A percentile compares a stretch with the other conserved stretches of the same genome.
Evolutionary conservation across 148 eudicot species (phyloP).

Genomic region (Persicaria maculosa): DNA sequence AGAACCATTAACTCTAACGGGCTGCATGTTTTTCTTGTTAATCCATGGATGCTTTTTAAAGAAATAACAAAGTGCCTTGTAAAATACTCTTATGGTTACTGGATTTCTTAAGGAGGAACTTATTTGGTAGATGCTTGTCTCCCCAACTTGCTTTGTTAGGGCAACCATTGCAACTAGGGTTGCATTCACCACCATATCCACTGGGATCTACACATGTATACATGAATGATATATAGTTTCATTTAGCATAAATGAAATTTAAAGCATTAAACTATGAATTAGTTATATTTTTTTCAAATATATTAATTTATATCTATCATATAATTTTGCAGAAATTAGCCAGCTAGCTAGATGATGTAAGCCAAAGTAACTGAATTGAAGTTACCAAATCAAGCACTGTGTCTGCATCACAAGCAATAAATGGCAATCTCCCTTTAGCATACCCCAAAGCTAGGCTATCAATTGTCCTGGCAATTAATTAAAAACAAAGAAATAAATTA

Average conservation of each 20-base stretch:
- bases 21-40: constrained; percentile 40
- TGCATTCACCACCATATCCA: constrained; percentile 19
- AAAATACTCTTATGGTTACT: constrained; percentile 14
- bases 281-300: too few species aligned
- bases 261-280: too few species aligned
- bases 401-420: constrained; percentile 24
- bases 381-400: constrained; percentile 29
- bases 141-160: constrained; percentile 23
- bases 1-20: constrained; percentile 37
- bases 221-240: neutral
- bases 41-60: constrained; percentile 56
- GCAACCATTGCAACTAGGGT: constrained; percentile 14
- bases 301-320: too few species aligned
- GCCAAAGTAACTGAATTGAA: neutral
- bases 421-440: constrained; percentile 32
- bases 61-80: constrained; percentile 26
- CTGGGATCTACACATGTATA: constrained; percentile 7
- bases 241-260: too few species aligned
- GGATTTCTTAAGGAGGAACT: constrained; percentile 60
- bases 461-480: constrained; percentile 25
- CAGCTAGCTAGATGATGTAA: too few species aligned
- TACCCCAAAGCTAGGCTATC: constrained; percentile 20
- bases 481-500: neutral
- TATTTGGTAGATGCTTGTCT: constrained; percentile 32
- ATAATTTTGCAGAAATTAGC: too few species aligned